These are phyloP conservation scores for Penicillium coffeae DNA, from an alignment of 495 filamentous ascomycete genomes.

Conservation along the genomic window DNA sequence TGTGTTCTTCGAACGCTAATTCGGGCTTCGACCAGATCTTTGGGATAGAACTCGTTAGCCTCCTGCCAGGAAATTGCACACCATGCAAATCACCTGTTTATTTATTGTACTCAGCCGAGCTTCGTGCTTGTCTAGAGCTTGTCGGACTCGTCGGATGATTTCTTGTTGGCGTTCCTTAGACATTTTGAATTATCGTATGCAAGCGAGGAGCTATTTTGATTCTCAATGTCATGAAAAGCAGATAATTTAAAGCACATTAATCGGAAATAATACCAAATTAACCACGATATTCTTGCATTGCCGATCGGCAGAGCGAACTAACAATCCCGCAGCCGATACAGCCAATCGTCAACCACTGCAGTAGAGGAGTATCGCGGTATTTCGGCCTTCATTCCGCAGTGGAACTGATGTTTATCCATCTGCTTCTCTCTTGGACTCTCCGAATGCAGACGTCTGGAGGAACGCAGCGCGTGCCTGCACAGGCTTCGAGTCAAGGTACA, in stretches of 20 bases:
- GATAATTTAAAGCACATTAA: no score
- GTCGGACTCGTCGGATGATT: slow-evolving; percentile 23
- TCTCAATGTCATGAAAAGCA: no score
- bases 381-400: slow-evolving; percentile 12
- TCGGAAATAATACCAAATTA: no score
- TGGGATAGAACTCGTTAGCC: no score
- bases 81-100: slow-evolving; percentile 28
- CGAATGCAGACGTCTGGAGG: slow-evolving; percentile 13
- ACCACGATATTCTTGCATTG: slow-evolving; percentile 4
- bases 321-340: slow-evolving; percentile 7
- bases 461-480: slow-evolving; percentile 16
- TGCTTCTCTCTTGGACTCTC: slow-evolving; percentile 4
- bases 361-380: neutral
- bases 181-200: no score
- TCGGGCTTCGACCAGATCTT: slow-evolving; percentile 50
- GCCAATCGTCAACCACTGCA: neutral
- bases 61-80: neutral
- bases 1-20: slow-evolving; percentile 49
- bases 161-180: slow-evolving; percentile 12
- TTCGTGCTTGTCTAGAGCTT: slow-evolving; percentile 27
- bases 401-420: slow-evolving; percentile 7
- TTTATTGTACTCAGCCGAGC: slow-evolving; percentile 40
- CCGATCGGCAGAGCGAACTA: slow-evolving; percentile 7
- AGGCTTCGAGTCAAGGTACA: slow-evolving; percentile 18
- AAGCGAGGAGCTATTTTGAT: no score